Base-by-base conservation (phyloP, 2,329 filamentous ascomycete species). In the Juglanconis oblonga region DNA sequence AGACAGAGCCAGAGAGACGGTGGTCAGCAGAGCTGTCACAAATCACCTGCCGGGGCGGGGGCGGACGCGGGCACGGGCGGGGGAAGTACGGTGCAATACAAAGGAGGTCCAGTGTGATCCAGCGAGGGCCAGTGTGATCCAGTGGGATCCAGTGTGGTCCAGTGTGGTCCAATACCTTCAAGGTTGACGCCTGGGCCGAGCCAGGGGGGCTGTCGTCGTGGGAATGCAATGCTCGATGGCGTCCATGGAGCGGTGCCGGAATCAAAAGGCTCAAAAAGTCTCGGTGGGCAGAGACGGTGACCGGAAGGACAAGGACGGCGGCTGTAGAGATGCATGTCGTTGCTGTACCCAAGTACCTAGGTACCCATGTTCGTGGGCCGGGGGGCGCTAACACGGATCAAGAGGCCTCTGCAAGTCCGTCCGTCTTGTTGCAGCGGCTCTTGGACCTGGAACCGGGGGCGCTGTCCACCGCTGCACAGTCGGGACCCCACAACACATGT, bases 401-500 rank as follows among this genome's bases (percentile, higher is more conserved):
- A 49, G 49, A 53, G 17, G 40, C 56, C 40, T 45, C 42, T 53
- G 54, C 52, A 59, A 40, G 48, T 13, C 50, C 36, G 42, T 35
- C 48, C 32, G 13, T 55, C 36, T 51, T 49, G 49, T 52, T 24
- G 55, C 51, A 61, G 55, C 59, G 55, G 55, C 50, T 57, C 44
- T 44, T 58, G 48, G 51, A 58, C 55, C 52, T 47, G 52, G 57
- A 55, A 49, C 57, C 55, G 14, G 55, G 44, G 48, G 38, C 52
- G 50, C 32, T 38, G 36, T 32, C 38, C 38, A 29, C 24, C 48
- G 52, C 24, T 36, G 11, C 29, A 33, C 31, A 14, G n/a, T n/a
- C n/a, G 47, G 8, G 14, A 31, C 47, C 31, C 52, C 31, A 44
- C 55, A 38, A 50, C 51, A 52, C 54, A 44, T 58, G 52, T 62